phyloP scores from a whole-genome alignment of 345 rosid genomes.

The Jatropha curcas region DNA sequence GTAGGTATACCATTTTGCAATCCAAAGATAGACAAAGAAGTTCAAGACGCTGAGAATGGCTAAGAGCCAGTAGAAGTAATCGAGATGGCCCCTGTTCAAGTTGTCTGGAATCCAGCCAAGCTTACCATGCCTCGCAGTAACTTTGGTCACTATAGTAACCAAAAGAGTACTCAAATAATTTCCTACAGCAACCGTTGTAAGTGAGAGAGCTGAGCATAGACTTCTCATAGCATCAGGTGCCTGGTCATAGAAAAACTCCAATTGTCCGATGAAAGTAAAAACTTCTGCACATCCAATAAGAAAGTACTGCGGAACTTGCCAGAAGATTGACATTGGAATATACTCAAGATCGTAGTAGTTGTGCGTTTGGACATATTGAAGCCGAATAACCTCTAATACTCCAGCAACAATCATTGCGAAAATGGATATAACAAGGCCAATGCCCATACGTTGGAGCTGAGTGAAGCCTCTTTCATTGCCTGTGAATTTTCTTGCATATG shows the following conservation, averaged over 20 bases:
- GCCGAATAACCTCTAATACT: constrained; percentile 62
- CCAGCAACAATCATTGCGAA: constrained; percentile 77
- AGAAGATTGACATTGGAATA: constrained; percentile 79
- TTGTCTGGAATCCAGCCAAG: constrained; percentile 90
- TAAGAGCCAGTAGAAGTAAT: constrained; percentile 84
- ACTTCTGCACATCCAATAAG: constrained; percentile 89
- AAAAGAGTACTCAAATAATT: constrained; percentile 79
- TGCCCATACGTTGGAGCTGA: constrained; percentile 91
- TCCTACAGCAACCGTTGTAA: constrained; percentile 73
- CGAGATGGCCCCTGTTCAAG: constrained; percentile 80
- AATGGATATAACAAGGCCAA: constrained; percentile 77
- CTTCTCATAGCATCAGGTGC: constrained; percentile 98
- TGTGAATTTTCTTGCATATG: constrained; percentile 57
- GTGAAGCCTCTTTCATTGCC: constrained; percentile 87
- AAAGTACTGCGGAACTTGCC: constrained; percentile 95
- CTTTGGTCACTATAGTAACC: constrained; percentile 55
- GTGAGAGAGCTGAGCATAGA: constrained; percentile 77
- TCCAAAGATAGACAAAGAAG: constrained; percentile 66
- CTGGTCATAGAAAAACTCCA: constrained; percentile 91
- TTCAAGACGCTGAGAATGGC: constrained; percentile 69
- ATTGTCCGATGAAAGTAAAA: constrained; percentile 75
- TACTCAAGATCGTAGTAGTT: constrained; percentile 53
- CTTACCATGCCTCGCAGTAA: constrained; percentile 54
- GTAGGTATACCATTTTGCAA: constrained; percentile 72
- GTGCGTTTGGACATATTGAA: constrained; percentile 47